Percentiles rank a stretch among this genome's conserved stretches.
These are phyloP conservation scores for Phytophthora meadii DNA, from an alignment of 352 stramenopile species.

Conservation along the genomic window DNA sequence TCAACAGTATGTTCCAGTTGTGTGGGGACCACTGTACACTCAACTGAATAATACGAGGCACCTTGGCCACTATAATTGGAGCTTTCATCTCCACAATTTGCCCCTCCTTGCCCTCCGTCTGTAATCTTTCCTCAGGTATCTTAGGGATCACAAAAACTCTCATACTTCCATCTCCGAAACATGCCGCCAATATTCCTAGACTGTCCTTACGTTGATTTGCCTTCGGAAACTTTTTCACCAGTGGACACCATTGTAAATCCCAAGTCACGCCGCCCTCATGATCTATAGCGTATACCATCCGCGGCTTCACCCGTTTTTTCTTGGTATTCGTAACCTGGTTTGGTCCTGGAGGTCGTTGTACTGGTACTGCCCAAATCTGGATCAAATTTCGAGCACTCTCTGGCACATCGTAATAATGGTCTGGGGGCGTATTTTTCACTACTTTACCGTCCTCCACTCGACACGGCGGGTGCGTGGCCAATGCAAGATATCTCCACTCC, in stretches of 20 bases:
- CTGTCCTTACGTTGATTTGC: constrained; percentile 25
- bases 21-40: constrained; percentile 80
- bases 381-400: constrained; percentile 62
- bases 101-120: constrained; percentile 16
- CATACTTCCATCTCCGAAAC: constrained; percentile 80
- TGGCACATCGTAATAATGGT: constrained; percentile 79
- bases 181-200: constrained; percentile 71
- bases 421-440: constrained; percentile 68
- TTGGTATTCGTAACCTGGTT: background rate
- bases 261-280: constrained; percentile 79
- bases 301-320: constrained; percentile 38
- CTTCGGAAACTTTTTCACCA: constrained; percentile 52
- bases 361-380: constrained; percentile 82
- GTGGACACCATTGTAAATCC: constrained; percentile 82
- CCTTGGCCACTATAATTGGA: constrained; percentile 50
- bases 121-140: constrained; percentile 48
- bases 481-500: constrained; percentile 66
- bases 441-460: constrained; percentile 62
- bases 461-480: constrained; percentile 77
- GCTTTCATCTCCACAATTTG: constrained; percentile 52
- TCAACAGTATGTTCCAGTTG: constrained; percentile 78
- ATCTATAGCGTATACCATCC: constrained; percentile 79
- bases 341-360: constrained; percentile 22
- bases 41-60: constrained; percentile 66
- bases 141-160: constrained; percentile 72